Base-by-base conservation (phyloP, 805 yeast genomes). In the Myxozyma geophila region DNA sequence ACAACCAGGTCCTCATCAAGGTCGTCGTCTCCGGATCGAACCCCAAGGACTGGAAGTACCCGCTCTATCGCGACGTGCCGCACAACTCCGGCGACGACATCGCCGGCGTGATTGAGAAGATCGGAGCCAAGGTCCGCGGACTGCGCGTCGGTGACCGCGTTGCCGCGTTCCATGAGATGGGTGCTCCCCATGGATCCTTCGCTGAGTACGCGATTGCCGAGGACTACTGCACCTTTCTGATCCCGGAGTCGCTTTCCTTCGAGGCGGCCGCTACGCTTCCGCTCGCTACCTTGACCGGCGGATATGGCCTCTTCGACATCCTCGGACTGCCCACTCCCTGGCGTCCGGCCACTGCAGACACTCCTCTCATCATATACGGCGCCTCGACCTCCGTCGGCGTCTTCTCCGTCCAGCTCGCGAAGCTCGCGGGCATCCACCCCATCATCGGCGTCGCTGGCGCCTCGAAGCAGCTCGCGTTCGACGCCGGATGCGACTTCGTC, bases 31-130 rank as follows among this genome's bases (percentile, higher is more conserved):
- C 65, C 15, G 67, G 67, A n/a, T 47, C 55, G 35, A 64, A 64
- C 53, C 67, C 67, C 17, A 64, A 64, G 60, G 67, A 64, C 57
- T 64, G 67, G 67, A 64, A 64, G 40, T 54, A 36, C 36, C 65
- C 65, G 15, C 7, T 36, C 12, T 48, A 8, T 8, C 28, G 39
- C n/a, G 15, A 28, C 15, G n/a, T 7, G 13, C 54, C 63, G 8
- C 60, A 57, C 33, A 60, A 64, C 44, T 60, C 67, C 0, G 67
- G 67, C 35, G 67, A 64, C 39, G 67, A 64, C 51, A 61, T 64
- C 37, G 67, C 63, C 47, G 67, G 67, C 10, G 19, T 46, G 9
- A 40, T 64, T 54, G 67, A 51, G 40, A 13, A 60, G 12, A 40
- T 64, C 12, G 67, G 67, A n/a, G n/a, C 23, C n/a, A 36, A 58